A percentile compares a stretch with the other conserved stretches of the same genome.
Conservation (phyloP, 2,329 filamentous ascomycete species). For the Cytospora chrysosperma region DNA sequence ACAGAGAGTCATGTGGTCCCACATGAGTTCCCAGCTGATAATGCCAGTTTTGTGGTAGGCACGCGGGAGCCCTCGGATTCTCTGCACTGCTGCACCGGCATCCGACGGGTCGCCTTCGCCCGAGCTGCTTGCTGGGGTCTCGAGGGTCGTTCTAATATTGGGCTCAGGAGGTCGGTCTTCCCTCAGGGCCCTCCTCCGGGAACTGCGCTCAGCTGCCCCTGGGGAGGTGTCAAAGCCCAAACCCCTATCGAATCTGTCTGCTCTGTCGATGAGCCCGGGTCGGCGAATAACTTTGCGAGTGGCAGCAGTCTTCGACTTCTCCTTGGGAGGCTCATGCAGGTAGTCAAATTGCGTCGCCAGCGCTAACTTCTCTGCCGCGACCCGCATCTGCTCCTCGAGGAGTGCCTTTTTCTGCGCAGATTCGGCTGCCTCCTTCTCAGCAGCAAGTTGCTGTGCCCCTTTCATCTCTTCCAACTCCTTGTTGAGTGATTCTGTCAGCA, state of each 20-base stretch:
- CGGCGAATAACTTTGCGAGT: not conserved
- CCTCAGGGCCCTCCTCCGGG: not conserved
- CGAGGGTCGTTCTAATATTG: not conserved
- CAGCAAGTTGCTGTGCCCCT: not conserved
- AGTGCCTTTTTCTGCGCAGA: not conserved
- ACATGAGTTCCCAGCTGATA: slow-evolving; percentile 1
- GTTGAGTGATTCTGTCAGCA: not conserved
- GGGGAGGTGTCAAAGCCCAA: not conserved
- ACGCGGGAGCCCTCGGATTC: not conserved
- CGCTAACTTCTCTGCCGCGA: not conserved
- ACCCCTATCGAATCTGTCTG: not conserved
- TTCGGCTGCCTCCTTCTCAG: not conserved
- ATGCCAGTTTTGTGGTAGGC: not conserved
- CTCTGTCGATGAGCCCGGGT: not conserved
- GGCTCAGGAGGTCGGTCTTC: too few relatives aligned
- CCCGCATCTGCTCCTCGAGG: not conserved
- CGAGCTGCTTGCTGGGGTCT: not conserved
- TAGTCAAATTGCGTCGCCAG: not conserved
- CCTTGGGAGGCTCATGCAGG: not conserved
- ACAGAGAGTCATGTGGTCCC: slow-evolving; percentile 10
- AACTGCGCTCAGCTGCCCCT: not conserved
- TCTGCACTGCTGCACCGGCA: not conserved
- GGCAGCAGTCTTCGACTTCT: not conserved
- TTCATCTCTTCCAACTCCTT: not conserved
- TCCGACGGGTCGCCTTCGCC: not conserved